Percentiles rank a stretch among this genome's conserved stretches.
Evolutionary conservation across 352 stramenopile species (phyloP).

Genomic region (Paralagenidium karlingii): DNA sequence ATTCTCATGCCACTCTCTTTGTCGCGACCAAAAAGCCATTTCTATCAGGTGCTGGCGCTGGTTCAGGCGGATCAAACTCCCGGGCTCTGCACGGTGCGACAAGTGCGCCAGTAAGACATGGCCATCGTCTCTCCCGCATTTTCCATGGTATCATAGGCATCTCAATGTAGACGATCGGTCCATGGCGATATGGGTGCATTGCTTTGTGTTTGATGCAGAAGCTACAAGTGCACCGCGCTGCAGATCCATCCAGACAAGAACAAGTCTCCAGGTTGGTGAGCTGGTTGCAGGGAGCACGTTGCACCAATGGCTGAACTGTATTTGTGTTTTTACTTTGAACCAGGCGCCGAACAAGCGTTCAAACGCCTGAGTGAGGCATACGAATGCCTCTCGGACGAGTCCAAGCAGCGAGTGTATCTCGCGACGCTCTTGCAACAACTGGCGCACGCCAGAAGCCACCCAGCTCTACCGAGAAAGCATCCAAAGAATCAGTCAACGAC

Average conservation of each 20-base stretch:
- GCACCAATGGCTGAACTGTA: background rate
- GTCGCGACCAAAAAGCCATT: constrained; percentile 6
- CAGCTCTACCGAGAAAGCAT: background rate
- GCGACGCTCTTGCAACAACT: constrained; percentile 8
- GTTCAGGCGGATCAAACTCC: background rate
- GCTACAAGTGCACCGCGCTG: constrained; percentile 37
- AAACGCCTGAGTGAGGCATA: constrained; percentile 68
- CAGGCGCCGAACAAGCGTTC: constrained; percentile 63
- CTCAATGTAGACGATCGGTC: background rate
- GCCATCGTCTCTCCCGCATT: too few species aligned
- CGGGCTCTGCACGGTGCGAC: constrained; percentile 9
- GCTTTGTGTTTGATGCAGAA: constrained; percentile 3
- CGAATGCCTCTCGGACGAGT: constrained; percentile 46
- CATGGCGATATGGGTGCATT: background rate
- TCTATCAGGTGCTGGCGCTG: constrained; percentile 31
- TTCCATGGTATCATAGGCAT: too few species aligned
- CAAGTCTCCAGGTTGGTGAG: constrained; percentile 12
- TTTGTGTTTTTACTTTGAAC: background rate
- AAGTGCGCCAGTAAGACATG: constrained; percentile 17
- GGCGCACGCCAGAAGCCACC: background rate
- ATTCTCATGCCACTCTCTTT: too few species aligned
- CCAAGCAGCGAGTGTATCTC: constrained; percentile 36
- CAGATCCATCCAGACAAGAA: constrained; percentile 55
- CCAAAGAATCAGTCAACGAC: constrained; percentile 1
- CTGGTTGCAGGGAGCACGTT: background rate